Evolutionary conservation across 345 rosid species (phyloP), one percentile per base, ranked within the genome.

Genomic region (Eutrema heterophyllum): DNA sequence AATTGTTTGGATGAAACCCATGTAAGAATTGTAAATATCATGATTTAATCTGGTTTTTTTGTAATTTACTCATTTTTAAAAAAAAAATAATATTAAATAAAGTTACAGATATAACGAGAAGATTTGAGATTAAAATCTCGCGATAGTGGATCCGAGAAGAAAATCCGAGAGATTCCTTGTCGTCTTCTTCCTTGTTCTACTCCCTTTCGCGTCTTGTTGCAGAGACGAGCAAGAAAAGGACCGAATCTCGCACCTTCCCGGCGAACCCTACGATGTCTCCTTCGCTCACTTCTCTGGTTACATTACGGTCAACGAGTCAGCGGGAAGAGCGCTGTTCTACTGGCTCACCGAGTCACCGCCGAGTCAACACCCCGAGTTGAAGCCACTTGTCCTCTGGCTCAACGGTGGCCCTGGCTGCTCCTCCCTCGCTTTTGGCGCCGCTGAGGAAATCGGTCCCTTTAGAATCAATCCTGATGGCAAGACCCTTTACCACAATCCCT

Each of bases 361-460:
- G 29, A 84, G 75, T 64, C 85, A 84, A 45, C 54, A 40, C 36
- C 86, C 76, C 1, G 49, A 84, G 68, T 61, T 84, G 73, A 60
- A 58, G 30, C 65, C 96, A 27, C 95, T 91, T 39, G 85, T 94
- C 30, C 78, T 91, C 78, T 94, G 98, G 98, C 95, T 91, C 64
- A 94, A 78, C 54, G 97, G 98, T 21, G 98, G 98, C 4, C 98
- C 96, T 71, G 96, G 96, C 71, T 94, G 97, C 82, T 89, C 97
- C 18, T 94, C 97, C 51, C 71, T 94, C 35, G 97, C 95, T 35
- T 94, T 71, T 55, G 97, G 96, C 44, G 88, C 90, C 26, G 84
- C 96, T 29, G 97, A 94, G 68, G 98, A 94, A 73, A 84, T 91
- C 10, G 96, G 97, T 21, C 98, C 98, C 9, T 93, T 93, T 60